Conservation (phyloP, 768 basidiomycete species). For the Mycena filopes region DNA sequence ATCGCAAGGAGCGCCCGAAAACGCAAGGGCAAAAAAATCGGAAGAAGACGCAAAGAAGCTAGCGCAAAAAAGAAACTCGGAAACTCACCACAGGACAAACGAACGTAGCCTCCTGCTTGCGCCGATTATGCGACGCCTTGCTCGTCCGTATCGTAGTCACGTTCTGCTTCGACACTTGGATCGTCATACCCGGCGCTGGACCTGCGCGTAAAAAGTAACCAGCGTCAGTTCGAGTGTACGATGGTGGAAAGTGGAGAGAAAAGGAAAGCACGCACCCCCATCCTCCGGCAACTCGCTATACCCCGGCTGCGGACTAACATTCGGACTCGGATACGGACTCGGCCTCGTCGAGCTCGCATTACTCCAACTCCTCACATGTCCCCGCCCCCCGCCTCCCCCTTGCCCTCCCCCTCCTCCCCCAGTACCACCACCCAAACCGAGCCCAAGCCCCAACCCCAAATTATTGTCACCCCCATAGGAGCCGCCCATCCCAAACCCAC, state of each 20-base stretch:
- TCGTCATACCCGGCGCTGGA: slow-evolving; percentile 9
- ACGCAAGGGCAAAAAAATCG: no score
- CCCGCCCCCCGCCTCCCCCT: no score
- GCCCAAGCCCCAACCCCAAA: no score
- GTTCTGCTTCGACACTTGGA: slow-evolving; percentile 72
- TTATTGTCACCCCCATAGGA: slow-evolving; percentile 33
- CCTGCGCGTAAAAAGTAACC: no score
- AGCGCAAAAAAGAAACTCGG: no score
- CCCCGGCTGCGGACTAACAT: slow-evolving; percentile 67
- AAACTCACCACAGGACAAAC: slow-evolving; percentile 67
- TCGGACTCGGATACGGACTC: slow-evolving; percentile 76
- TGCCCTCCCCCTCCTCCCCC: no score
- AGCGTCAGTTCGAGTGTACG: no score
- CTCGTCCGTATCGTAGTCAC: slow-evolving; percentile 93
- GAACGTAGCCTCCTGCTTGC: slow-evolving; percentile 92
- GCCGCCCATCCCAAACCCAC: slow-evolving; percentile 17
- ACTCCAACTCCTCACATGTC: slow-evolving; percentile 37
- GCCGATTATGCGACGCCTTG: slow-evolving; percentile 83
- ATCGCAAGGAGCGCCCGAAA: no score
- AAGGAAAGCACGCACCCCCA: background rate
- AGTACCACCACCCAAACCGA: no score
- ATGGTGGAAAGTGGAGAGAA: no score
- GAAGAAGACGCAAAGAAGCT: no score
- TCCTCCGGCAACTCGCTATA: slow-evolving; percentile 60
- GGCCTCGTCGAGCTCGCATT: slow-evolving; percentile 52